Base-by-base conservation (phyloP, 2,329 filamentous ascomycete species). In the Nothopassalora personata region DNA sequence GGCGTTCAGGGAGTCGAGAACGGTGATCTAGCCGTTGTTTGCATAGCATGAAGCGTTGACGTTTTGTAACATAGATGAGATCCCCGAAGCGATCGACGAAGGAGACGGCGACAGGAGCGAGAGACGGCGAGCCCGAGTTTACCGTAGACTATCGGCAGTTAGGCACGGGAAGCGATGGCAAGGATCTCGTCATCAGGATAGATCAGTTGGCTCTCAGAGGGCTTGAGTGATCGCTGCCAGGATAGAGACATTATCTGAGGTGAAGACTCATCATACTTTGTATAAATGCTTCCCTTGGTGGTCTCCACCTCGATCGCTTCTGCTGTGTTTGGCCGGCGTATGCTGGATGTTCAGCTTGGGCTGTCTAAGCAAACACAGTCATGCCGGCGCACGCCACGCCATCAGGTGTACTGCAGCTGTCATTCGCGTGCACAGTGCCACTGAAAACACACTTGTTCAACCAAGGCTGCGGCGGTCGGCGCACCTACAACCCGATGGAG, bases 21-120 rank as follows among this genome's bases (percentile, higher is more conserved):
- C 48, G 49, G 34, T 33, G 28, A 52, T 15, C 53, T 28, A 18
- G 52, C 48, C 36, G 54, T 33, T 23, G 15, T 43, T 36, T 46
- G 55, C 55, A 57, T 57, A 33, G 15, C 53, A 55, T 55, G 46
- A 19, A 57, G 55, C 48, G 55, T 51, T 57, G 47, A 57, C 55
- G 9, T 54, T 43, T 39, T 34, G 33, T 57, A 31, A 18, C 43
- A 45, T 57, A 45, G 28, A 51, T 51, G 47, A 49, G 23, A n/a
- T n/a, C 39, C 53, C 33, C 39, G 39, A 47, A 45, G 53, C 53
- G 36, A n/a, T 39, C 27, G 23, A 28, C 19, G 51, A 23, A 23
- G 23, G 23, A 23, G 23, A 15, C 23, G 18, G 27, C 33, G 51
- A 43, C 19, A 19, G 39, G 23, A 19, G 10, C 33, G 51, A 23